A percentile compares a stretch with the other conserved stretches of the same genome.
Conservation (phyloP, 495 filamentous ascomycete species). For the Tuber aestivum region DNA sequence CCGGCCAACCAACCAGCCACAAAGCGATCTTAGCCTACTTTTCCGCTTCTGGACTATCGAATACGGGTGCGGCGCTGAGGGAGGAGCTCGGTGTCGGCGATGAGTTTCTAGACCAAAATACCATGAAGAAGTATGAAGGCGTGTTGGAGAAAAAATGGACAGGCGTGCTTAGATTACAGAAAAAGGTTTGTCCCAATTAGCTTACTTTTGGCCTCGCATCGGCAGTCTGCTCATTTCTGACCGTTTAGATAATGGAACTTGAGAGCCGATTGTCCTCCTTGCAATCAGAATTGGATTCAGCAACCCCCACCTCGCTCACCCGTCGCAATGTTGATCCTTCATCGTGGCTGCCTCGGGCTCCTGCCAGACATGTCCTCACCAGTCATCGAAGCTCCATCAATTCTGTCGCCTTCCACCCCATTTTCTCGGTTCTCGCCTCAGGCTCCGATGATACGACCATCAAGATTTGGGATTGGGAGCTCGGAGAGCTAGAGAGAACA, state of each 20-base stretch:
- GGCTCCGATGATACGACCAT: slow-evolving; percentile 82
- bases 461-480: slow-evolving; percentile 98
- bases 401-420: slow-evolving; percentile 88
- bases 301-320: slow-evolving; percentile 76
- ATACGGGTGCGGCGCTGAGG: slow-evolving; percentile 61
- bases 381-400: slow-evolving; percentile 78
- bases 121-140: slow-evolving; percentile 81
- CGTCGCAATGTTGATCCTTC: slow-evolving; percentile 75
- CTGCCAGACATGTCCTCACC: slow-evolving; percentile 73
- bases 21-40: slow-evolving; percentile 88
- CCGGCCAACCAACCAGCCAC: slow-evolving; percentile 54
- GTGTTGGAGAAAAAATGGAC: slow-evolving; percentile 96
- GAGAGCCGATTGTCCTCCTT: slow-evolving; percentile 64
- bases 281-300: slow-evolving; percentile 75
- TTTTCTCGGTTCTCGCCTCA: slow-evolving; percentile 85
- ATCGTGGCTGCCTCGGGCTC: slow-evolving; percentile 76
- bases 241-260: slow-evolving; percentile 80
- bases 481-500: slow-evolving; percentile 85
- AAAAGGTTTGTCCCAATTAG: slow-evolving; percentile 57
- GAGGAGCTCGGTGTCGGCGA: slow-evolving; percentile 59
- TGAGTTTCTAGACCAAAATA: slow-evolving; percentile 66
- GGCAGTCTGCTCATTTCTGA: slow-evolving; percentile 5
- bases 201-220: neutral
- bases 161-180: slow-evolving; percentile 80
- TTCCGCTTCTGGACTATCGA: slow-evolving; percentile 60